These are phyloP conservation scores for Venturia aucupariae DNA, from an alignment of 2,329 filamentous ascomycete species.

Conservation along the genomic window DNA sequence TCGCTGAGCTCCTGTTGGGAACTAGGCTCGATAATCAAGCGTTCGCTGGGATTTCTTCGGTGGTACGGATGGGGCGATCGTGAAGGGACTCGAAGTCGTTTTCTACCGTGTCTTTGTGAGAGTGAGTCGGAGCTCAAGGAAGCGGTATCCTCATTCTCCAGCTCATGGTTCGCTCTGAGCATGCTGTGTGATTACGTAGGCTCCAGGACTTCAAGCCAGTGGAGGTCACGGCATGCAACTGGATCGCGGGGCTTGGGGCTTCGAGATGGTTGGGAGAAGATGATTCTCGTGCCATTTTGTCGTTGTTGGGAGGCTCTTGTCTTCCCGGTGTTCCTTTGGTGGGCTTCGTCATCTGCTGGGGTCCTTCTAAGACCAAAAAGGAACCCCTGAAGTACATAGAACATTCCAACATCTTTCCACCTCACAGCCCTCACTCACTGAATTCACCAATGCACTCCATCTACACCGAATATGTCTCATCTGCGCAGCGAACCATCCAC, in stretches of 20 bases:
- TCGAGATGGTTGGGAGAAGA: not conserved
- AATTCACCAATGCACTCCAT: too few species aligned
- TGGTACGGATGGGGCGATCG: constrained; percentile 13
- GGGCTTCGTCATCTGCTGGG: not conserved
- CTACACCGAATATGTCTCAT: not conserved
- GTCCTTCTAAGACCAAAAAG: too few species aligned
- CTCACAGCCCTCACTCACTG: too few species aligned
- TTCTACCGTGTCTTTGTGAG: not conserved
- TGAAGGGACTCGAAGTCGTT: constrained; percentile 1
- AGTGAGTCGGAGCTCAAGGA: not conserved
- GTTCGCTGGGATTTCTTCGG: not conserved
- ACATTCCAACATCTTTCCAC: too few species aligned
- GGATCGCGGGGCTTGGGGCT: not conserved
- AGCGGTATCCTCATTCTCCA: constrained; percentile 1
- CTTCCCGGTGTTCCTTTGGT: not conserved
- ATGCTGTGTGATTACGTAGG: not conserved
- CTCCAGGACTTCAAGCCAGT: not conserved
- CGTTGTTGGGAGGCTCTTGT: not conserved
- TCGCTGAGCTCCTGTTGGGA: not conserved
- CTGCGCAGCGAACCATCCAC: not conserved
- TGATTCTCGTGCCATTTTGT: not conserved
- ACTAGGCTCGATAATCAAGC: not conserved
- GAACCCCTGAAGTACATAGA: not conserved
- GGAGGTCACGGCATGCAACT: not conserved
- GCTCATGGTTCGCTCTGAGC: not conserved